These are phyloP conservation scores for Penicillium olsonii DNA, from an alignment of 2,329 filamentous ascomycete species.

Conservation along the genomic window DNA sequence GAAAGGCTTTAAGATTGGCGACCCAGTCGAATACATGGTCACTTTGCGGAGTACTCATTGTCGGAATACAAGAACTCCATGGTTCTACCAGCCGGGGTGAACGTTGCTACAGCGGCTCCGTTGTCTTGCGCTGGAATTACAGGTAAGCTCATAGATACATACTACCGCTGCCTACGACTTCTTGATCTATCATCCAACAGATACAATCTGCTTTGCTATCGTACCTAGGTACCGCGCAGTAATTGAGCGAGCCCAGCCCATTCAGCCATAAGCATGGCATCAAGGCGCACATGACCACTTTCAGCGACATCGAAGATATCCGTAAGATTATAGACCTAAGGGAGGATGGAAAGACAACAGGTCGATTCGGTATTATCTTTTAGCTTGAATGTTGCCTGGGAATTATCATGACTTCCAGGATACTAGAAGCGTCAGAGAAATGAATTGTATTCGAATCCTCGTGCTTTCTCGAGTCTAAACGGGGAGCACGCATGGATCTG, in stretches of 20 bases:
- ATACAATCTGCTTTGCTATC: no score
- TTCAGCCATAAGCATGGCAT: conserved; percentile 5
- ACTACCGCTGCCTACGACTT: no score
- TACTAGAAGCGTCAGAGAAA: no score
- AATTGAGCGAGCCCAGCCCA: conserved; percentile 1
- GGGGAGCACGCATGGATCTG: no score
- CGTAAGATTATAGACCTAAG: neutral
- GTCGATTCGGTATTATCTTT: conserved; percentile 2
- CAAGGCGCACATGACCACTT: conserved; percentile 3
- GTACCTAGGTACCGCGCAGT: neutral
- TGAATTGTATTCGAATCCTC: no score
- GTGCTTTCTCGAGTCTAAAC: no score
- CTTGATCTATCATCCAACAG: no score
- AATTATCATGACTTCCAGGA: no score
- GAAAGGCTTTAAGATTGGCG: no score
- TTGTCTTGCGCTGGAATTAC: neutral
- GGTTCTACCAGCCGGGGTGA: neutral
- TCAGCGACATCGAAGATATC: neutral
- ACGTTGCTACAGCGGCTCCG: neutral
- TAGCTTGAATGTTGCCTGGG: no score
- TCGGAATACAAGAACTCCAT: neutral
- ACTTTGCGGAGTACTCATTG: neutral
- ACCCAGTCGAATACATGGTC: neutral
- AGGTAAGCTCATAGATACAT: no score
- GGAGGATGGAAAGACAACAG: neutral